phyloP scores from a whole-genome alignment of 768 basidiomycete genomes.

The Nidularia pulvinata region DNA sequence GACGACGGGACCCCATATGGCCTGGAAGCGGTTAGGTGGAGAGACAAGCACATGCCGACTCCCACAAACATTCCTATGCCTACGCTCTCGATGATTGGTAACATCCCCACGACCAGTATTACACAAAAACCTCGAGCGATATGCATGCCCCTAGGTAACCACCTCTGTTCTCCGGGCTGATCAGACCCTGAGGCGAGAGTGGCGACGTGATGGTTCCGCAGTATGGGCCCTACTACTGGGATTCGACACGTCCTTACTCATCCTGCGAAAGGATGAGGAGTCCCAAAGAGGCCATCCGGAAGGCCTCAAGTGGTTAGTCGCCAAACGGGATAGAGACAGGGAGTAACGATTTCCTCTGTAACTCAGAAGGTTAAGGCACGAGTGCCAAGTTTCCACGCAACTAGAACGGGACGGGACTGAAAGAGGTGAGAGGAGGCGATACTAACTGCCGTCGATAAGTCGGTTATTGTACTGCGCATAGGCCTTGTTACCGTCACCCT shows the following conservation, averaged over 20 bases:
- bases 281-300: too few relatives aligned
- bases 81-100: too few relatives aligned
- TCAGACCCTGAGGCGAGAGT: conserved; percentile 33
- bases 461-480: conserved; percentile 96
- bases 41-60: not conserved
- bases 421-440: conserved; percentile 54
- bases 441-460: conserved; percentile 99
- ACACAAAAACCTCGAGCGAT: too few relatives aligned
- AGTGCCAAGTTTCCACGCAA: conserved; percentile 17
- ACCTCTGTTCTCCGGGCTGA: conserved; percentile 28
- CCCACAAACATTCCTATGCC: not conserved
- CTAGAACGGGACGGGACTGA: conserved; percentile 36
- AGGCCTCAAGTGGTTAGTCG: too few relatives aligned
- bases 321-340: conserved; percentile 36
- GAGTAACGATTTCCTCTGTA: conserved; percentile 38
- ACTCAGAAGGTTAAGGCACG: conserved; percentile 29
- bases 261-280: too few relatives aligned
- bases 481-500: conserved; percentile 91
- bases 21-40: conserved; percentile 26
- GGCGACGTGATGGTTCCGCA: not conserved
- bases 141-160: too few relatives aligned
- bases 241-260: too few relatives aligned
- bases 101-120: too few relatives aligned
- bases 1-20: not conserved
- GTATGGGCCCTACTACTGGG: too few relatives aligned